Evolutionary conservation across 306 rosid genomes (phyloP), one percentile per base, ranked within the genome.

Genomic region (Dalbergia oliveri): DNA sequence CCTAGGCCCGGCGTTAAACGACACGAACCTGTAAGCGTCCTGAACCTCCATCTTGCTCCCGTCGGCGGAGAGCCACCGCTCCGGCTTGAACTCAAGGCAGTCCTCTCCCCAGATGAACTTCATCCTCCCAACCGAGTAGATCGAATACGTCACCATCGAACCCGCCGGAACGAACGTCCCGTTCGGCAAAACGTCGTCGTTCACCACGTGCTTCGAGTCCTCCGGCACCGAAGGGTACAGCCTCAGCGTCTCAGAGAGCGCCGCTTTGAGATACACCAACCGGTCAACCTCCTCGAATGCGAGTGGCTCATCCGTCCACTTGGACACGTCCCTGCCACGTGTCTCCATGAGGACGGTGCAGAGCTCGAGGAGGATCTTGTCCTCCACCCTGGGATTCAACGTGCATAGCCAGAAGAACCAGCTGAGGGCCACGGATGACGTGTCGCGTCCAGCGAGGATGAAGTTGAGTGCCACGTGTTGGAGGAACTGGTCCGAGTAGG

Each of bases 371-470:
- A 94, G 66, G 39, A 94, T 90, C 50, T 89, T 90, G n/a, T 90
- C 97, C 77, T 94, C 97, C 2, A 89, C 94, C 0, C 3, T n/a
- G 0, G 94, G 94, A 41, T 88, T 84, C 26, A 75, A 53, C 7
- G 9, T 93, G 49, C 95, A 88, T 66, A 94, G 44, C 89, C 89
- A 93, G 69, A 94, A 93, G 82, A 94, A 94, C 99, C 99, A 94
- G 68, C 97, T 94, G 0, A 94, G 77, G 0, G 99, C 99, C 0
- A 90, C 95, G 0, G 99, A 94, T 76, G 99, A 94, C 9, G 99
- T 94, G 93, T 94, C 97, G 0, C 99, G 90, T 66, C 99, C 99
- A 31, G 99, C 99, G 8, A 94, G 90, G 85, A 94, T 94, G 91
- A 94, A 94, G 50, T 94, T 94, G 33, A 94, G 95, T 0, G 91